Percentiles rank a stretch among this genome's conserved stretches.
These are phyloP conservation scores for Orobanche coerulescens DNA, from an alignment of 257 asterid species.

Conservation along the genomic window DNA sequence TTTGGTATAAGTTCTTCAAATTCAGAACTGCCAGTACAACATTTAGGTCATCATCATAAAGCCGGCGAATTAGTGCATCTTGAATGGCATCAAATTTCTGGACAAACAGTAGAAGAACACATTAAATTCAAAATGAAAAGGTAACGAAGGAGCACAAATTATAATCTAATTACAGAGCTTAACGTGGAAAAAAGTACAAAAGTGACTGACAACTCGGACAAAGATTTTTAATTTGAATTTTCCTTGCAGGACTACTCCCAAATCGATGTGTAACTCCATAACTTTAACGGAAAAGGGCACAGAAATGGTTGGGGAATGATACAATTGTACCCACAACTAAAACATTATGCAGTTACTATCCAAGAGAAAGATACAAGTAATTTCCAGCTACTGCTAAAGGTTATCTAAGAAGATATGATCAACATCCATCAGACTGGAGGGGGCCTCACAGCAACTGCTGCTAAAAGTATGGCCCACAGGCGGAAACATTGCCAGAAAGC, in stretches of 20 bases:
- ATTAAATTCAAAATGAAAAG: neutral
- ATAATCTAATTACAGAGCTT: neutral
- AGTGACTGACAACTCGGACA: neutral
- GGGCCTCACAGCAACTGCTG: neutral
- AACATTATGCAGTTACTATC: neutral
- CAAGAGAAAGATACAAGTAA: neutral
- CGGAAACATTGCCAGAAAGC: neutral
- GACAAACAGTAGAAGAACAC: conserved; percentile 11
- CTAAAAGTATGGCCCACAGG: neutral
- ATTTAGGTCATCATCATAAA: conserved; percentile 68
- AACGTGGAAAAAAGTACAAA: neutral
- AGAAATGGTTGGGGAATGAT: neutral
- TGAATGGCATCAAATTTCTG: conserved; percentile 68
- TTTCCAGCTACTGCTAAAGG: neutral
- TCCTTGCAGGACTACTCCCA: neutral
- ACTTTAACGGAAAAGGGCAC: neutral
- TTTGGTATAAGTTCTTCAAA: conserved; percentile 42
- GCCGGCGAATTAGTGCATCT: conserved; percentile 66
- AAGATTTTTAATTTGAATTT: neutral
- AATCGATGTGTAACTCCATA: neutral
- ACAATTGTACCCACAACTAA: neutral
- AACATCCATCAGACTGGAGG: neutral
- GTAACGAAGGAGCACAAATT: neutral
- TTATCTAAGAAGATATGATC: neutral
- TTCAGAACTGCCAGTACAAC: conserved; percentile 71